Conservation (phyloP, 495 filamentous ascomycete genomes). For the Thermothielavioides terrestris region DNA sequence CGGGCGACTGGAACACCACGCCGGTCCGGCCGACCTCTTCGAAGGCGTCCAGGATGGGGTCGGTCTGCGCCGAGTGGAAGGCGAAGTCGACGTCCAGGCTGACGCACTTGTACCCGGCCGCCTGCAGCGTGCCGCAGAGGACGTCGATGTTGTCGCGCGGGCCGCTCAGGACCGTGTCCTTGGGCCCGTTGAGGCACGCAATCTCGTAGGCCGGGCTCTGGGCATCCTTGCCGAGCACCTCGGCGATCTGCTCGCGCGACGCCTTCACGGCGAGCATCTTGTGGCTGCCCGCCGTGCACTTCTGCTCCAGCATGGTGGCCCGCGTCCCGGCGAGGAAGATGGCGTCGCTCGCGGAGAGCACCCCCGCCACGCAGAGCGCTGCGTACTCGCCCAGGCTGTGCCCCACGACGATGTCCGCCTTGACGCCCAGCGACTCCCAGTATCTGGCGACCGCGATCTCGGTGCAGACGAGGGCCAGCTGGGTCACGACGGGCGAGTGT, state of each 20-base stretch:
- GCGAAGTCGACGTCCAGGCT: conserved; percentile 67
- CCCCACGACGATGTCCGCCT: conserved; percentile 70
- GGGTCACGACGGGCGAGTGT: conserved; percentile 65
- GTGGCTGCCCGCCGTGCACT: conserved; percentile 64
- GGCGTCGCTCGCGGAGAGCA: conserved; percentile 68
- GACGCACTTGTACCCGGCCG: conserved; percentile 55
- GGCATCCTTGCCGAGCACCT: conserved; percentile 25
- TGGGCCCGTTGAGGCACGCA: conserved; percentile 54
- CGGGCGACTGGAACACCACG: conserved; percentile 52
- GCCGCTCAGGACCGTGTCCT: conserved; percentile 55
- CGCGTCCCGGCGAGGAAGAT: conserved; percentile 72
- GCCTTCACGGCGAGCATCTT: conserved; percentile 54
- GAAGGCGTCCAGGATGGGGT: conserved; percentile 61
- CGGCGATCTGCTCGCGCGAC: conserved; percentile 32
- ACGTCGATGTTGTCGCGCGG: conserved; percentile 42
- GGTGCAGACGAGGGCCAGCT: conserved; percentile 67
- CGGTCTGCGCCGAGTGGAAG: conserved; percentile 74
- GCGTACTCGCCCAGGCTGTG: conserved; percentile 90
- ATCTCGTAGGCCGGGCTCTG: conserved; percentile 27
- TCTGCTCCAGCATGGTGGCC: conserved; percentile 60
- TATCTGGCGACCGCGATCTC: conserved; percentile 78
- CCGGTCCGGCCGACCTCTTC: conserved; percentile 45
- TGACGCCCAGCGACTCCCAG: conserved; percentile 71
- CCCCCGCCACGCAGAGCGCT: conserved; percentile 69
- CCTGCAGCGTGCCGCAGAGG: conserved; percentile 50